A percentile compares a stretch with the other conserved stretches of the same genome.
Conservation (phyloP, 805 yeast genomes). For the Wickerhamiella alocasiicola region DNA sequence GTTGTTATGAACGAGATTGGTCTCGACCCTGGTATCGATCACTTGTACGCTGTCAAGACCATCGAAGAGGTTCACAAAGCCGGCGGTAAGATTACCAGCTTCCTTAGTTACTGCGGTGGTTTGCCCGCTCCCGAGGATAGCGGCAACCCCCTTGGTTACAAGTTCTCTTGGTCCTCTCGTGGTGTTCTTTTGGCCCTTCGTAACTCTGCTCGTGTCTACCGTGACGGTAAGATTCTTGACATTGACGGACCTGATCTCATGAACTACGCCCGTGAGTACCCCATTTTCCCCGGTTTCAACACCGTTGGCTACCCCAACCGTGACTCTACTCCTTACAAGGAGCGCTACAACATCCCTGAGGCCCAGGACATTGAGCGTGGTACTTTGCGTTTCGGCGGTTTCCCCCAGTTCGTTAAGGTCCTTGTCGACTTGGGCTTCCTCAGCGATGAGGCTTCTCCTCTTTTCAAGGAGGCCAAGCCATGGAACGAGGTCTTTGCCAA, state of each 20-base stretch:
- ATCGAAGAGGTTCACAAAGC: constrained; percentile 88
- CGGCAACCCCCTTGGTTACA: constrained; percentile 96
- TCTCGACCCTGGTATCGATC: constrained; percentile 97
- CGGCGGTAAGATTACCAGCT: constrained; percentile 87
- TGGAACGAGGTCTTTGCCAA: constrained; percentile 84
- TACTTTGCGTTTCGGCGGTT: constrained; percentile 94
- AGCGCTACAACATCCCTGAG: constrained; percentile 88
- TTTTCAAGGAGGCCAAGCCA: constrained; percentile 42
- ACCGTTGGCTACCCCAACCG: constrained; percentile 96
- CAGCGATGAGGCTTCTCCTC: constrained; percentile 56
- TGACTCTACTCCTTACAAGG: constrained; percentile 89
- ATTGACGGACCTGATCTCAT: constrained; percentile 83
- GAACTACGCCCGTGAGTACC: constrained; percentile 91
- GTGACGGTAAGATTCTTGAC: constrained; percentile 69
- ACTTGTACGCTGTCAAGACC: constrained; percentile 95
- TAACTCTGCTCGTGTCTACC: constrained; percentile 82
- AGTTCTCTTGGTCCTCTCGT: constrained; percentile 98
- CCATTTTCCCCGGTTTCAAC: constrained; percentile 89
- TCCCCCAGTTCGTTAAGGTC: constrained; percentile 95
- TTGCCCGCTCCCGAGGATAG: constrained; percentile 97
- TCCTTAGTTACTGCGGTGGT: constrained; percentile 97
- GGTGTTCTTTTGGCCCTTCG: constrained; percentile 93
- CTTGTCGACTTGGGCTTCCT: constrained; percentile 89
- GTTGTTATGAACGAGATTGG: constrained; percentile 98
- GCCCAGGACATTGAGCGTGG: constrained; percentile 96